These are phyloP conservation scores for Podospora pseudopauciseta DNA, from an alignment of 495 filamentous ascomycete genomes.

Conservation along the genomic window DNA sequence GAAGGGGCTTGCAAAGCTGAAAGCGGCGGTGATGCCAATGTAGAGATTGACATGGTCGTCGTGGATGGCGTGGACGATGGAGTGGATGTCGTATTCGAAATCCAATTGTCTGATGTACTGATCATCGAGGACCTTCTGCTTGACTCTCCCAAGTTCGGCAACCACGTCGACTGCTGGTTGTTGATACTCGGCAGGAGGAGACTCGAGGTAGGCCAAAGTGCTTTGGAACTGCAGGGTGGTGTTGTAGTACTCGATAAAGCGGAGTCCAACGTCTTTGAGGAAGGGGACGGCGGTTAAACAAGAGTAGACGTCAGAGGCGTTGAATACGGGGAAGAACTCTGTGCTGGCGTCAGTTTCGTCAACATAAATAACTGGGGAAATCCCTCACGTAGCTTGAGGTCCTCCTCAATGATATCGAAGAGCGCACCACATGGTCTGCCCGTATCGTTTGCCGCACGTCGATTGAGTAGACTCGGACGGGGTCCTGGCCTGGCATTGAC, in stretches of 20 bases:
- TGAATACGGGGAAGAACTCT: slow-evolving; percentile 23
- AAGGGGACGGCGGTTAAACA: slow-evolving; percentile 59
- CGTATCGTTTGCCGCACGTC: neutral
- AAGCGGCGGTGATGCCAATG: slow-evolving; percentile 40
- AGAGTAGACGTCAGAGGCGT: slow-evolving; percentile 42
- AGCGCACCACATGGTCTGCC: neutral
- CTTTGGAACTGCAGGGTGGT: slow-evolving; percentile 57
- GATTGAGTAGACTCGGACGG: neutral
- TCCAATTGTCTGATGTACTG: slow-evolving; percentile 47
- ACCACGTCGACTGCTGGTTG: slow-evolving; percentile 52
- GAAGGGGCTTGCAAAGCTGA: slow-evolving; percentile 45
- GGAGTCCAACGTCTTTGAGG: slow-evolving; percentile 46
- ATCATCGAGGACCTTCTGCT: slow-evolving; percentile 37
- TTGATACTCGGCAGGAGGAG: slow-evolving; percentile 53
- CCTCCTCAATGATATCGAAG: neutral
- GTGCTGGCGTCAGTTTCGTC: neutral
- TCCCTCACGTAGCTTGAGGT: no score
- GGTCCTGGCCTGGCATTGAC: neutral
- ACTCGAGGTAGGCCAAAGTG: slow-evolving; percentile 52
- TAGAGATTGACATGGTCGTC: slow-evolving; percentile 46
- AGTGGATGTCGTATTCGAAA: slow-evolving; percentile 49
- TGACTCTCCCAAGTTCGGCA: slow-evolving; percentile 42
- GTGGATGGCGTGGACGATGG: slow-evolving; percentile 40
- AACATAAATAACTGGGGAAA: neutral
- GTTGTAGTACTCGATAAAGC: slow-evolving; percentile 53